These are phyloP conservation scores for Cytidiella melzeri DNA, from an alignment of 768 basidiomycete genomes.

Conservation along the genomic window DNA sequence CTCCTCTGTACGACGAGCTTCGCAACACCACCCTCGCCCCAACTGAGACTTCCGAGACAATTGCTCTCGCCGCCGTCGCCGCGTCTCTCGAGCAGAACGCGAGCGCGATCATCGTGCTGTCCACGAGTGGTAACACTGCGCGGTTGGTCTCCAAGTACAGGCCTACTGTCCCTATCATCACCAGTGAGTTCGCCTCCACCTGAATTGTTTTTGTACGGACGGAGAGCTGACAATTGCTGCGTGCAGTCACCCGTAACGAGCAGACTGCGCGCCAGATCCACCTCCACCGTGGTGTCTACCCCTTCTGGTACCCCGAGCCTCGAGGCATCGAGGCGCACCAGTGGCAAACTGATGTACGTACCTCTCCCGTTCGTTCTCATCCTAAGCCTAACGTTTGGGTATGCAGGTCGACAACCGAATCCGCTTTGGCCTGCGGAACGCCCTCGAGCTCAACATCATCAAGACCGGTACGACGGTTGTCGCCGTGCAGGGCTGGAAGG, in stretches of 20 bases:
- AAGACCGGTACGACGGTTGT: constrained; percentile 84
- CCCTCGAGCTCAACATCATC: constrained; percentile 79
- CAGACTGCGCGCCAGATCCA: constrained; percentile 96
- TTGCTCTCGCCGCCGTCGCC: constrained; percentile 93
- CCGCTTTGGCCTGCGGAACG: constrained; percentile 81
- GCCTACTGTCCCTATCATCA: constrained; percentile 89
- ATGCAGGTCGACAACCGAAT: constrained; percentile 81
- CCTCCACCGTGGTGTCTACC: constrained; percentile 94
- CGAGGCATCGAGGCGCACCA: constrained; percentile 80
- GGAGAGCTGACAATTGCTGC: constrained; percentile 3
- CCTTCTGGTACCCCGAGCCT: constrained; percentile 95
- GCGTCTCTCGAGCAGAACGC: constrained; percentile 94
- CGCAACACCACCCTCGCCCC: constrained; percentile 75
- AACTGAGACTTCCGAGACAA: constrained; percentile 91
- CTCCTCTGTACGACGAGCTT: constrained; percentile 88
- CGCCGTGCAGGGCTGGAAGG: constrained; percentile 99
- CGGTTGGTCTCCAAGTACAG: constrained; percentile 96
- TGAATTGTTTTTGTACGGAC: background rate
- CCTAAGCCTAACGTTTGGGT: background rate
- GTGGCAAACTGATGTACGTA: constrained; percentile 94
- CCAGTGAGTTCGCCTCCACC: constrained; percentile 51
- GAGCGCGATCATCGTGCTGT: constrained; percentile 91
- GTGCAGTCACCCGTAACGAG: constrained; percentile 86
- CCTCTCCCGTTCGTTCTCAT: background rate
- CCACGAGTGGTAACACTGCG: constrained; percentile 94